These are phyloP conservation scores for Plasmodium knowlesi DNA, from an alignment of 169 alveolate genomes.

Conservation along the genomic window DNA sequence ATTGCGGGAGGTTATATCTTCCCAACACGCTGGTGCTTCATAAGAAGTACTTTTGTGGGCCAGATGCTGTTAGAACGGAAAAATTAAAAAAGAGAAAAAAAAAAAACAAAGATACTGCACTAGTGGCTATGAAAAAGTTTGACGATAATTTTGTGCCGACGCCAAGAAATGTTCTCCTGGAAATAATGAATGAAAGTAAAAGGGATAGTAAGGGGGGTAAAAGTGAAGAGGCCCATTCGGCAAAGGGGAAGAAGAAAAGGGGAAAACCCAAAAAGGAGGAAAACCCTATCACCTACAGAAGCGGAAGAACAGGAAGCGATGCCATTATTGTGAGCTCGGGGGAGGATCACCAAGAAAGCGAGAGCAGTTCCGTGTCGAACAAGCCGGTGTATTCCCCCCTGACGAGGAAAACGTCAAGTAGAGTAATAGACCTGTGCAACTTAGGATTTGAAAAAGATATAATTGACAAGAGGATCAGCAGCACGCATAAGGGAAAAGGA, in stretches of 20 bases:
- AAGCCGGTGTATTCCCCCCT: constrained; percentile 46
- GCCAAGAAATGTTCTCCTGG: constrained; percentile 75
- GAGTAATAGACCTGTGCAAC: constrained; percentile 57
- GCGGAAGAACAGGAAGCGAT: not conserved
- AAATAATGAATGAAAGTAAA: constrained; percentile 77
- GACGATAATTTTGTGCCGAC: constrained; percentile 79
- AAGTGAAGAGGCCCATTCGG: not conserved
- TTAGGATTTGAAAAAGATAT: constrained; percentile 64
- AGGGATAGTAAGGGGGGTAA: constrained; percentile 26
- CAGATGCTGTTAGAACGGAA: constrained; percentile 90
- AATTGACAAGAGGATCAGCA: constrained; percentile 17
- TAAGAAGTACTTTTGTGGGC: constrained; percentile 92
- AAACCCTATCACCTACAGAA: not conserved
- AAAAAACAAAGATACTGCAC: constrained; percentile 75
- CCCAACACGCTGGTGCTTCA: constrained; percentile 86
- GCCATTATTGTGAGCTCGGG: constrained; percentile 20
- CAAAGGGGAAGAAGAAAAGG: not conserved
- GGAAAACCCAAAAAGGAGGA: not conserved
- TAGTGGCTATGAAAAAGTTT: constrained; percentile 61
- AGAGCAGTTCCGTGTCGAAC: not conserved
- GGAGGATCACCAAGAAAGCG: not conserved
- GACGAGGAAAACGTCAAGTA: constrained; percentile 60
- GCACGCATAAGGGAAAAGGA: constrained; percentile 19
- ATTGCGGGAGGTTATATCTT: constrained; percentile 90
- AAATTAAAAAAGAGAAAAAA: constrained; percentile 88